Conservation (phyloP, 805 yeast species). For the Tetrapisispora nanseiensis region DNA sequence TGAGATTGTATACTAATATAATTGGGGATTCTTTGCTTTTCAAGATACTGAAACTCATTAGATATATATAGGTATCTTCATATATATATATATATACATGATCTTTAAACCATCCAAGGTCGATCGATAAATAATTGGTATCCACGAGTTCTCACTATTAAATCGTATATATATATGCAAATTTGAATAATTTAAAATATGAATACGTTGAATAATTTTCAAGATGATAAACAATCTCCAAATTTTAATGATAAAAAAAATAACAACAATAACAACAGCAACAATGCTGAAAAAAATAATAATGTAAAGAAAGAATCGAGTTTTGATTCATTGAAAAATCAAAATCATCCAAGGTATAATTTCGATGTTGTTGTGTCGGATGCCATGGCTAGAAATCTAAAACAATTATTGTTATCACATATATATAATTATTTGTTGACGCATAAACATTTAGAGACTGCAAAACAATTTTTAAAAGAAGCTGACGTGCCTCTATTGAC, state of each 20-base stretch:
- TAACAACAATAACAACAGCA: neutral
- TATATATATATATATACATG: too few species aligned
- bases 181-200: neutral
- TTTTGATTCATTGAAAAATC: neutral
- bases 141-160: too few species aligned
- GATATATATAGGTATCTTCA: too few species aligned
- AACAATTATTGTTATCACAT: constrained; percentile 43
- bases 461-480: constrained; percentile 38
- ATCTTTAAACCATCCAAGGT: too few species aligned
- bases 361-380: constrained; percentile 30
- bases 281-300: neutral
- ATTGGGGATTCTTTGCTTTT: too few species aligned
- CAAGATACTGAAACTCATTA: too few species aligned
- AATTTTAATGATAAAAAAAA: neutral
- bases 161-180: too few species aligned
- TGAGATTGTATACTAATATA: too few species aligned
- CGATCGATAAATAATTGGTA: too few species aligned
- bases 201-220: neutral
- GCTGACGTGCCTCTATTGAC: constrained; percentile 34
- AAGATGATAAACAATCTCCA: neutral
- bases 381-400: constrained; percentile 38
- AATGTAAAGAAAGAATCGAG: neutral
- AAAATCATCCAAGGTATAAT: constrained; percentile 7
- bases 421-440: constrained; percentile 40
- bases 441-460: constrained; percentile 41